Base-by-base conservation (phyloP, 176 grass and related monocot species). In the Raddia guianensis region DNA sequence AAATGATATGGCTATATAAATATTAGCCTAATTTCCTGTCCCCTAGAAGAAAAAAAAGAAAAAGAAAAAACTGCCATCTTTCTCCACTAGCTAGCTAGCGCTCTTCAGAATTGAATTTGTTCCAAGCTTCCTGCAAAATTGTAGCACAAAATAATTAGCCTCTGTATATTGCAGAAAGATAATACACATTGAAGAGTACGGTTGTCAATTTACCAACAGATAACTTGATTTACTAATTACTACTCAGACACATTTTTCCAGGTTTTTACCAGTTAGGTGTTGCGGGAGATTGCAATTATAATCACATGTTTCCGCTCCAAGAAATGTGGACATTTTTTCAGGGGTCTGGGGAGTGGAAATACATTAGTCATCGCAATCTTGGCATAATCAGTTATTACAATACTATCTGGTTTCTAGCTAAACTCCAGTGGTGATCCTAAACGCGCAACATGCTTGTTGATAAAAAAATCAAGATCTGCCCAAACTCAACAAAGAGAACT, bases 81-180 rank as follows among this genome's bases (percentile, higher is more conserved):
- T 16, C 44, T 11, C 68, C 37, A 40, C 37, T 40, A 40, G 2
- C 37, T 40, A 40, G 2, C 75, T 85, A 94, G 21, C 92, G 80
- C 66, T 85, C 77, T 85, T 82, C 92, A 0, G 86, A 94, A 83
- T 87, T 91, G 78, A 87, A 91, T 81, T 91, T 91, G 66, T 91
- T 89, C 92, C 92, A 94, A 76, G 92, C 89, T 73, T 91, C 92
- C 92, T 94, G 92, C 74, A 79, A 3, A 80, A 68, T 15, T 61
- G 7, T 0, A 44, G 61, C 15, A 54, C 0, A 74, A 63, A 82
- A 82, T 3, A 84, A 19, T 86, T 73, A 77, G 45, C 46, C 11
- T 34, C 72, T 7, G 0, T 65, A 32, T 45, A 51, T 65, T 65
- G 49, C 44, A 77, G 7, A 9, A 70, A 87, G 34, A 50, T 68